Conservation (phyloP, 495 filamentous ascomycete species). For the Tuber melanosporum region DNA sequence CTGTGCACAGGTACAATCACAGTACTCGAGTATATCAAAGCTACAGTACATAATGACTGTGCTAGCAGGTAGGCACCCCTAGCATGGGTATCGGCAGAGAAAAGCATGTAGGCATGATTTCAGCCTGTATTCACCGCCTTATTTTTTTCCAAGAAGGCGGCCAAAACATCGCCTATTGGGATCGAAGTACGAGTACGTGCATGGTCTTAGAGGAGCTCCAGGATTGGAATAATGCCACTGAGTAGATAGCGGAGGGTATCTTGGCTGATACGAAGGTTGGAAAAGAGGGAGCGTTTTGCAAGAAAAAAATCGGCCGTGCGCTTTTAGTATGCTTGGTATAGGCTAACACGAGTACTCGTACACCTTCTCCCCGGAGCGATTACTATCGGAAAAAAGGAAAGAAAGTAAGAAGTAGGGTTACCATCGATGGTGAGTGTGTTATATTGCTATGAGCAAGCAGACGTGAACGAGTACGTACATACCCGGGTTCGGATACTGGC, state of each 20-base stretch:
- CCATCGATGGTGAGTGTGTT: background rate
- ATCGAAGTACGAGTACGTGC: background rate
- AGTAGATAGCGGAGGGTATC: background rate
- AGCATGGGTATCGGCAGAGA: background rate
- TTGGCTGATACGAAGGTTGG: background rate
- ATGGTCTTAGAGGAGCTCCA: background rate
- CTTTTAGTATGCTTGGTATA: background rate
- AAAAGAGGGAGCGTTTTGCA: background rate
- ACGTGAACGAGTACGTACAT: background rate
- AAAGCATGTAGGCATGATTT: background rate
- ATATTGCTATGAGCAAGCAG: background rate
- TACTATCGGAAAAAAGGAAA: background rate
- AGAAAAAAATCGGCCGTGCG: background rate
- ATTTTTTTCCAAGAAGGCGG: constrained; percentile 1
- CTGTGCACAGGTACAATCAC: background rate
- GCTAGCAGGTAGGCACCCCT: background rate
- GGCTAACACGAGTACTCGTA: background rate
- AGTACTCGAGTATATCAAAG: too few species aligned
- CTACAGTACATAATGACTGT: too few species aligned
- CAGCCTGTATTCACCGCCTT: background rate
- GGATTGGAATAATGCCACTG: background rate
- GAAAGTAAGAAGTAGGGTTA: background rate
- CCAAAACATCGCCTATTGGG: constrained; percentile 1
- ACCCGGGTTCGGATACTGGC: background rate
- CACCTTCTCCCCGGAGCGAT: background rate